Conservation (phyloP, 83 land plant species). For the Thuja plicata region DNA sequence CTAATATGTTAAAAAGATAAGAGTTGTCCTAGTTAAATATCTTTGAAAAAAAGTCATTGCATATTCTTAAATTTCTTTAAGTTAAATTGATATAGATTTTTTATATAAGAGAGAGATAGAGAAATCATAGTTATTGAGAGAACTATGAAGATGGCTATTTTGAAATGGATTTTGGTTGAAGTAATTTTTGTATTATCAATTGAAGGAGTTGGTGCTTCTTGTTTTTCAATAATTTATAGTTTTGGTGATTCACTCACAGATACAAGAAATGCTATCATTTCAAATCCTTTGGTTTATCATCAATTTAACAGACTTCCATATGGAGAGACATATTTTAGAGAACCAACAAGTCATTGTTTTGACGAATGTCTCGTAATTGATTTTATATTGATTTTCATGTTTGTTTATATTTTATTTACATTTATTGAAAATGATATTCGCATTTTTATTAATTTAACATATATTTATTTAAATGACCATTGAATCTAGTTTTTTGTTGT, state of each 20-base stretch:
- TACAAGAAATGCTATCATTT: conserved; percentile 23
- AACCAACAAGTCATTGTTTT: conserved; percentile 42
- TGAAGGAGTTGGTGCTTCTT: background rate
- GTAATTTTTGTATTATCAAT: background rate
- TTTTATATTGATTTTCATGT: conserved; percentile 1
- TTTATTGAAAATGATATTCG: too few species aligned
- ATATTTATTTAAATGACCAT: too few species aligned
- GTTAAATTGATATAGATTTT: too few species aligned
- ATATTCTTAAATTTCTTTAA: too few species aligned
- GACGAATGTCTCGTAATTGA: conserved; percentile 41
- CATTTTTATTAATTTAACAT: too few species aligned
- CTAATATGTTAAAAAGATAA: too few species aligned
- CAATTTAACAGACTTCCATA: conserved; percentile 23
- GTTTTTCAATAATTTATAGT: conserved; percentile 31
- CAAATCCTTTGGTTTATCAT: background rate
- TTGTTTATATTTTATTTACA: too few species aligned
- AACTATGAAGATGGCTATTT: background rate
- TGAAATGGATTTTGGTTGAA: background rate
- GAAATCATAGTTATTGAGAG: too few species aligned
- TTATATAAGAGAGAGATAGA: too few species aligned
- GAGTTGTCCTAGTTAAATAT: too few species aligned
- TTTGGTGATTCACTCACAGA: conserved; percentile 49
- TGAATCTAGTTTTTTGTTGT: background rate
- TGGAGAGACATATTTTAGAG: conserved; percentile 36
- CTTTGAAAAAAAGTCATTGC: too few species aligned